Base-by-base conservation (phyloP, 495 filamentous ascomycete genomes). In the Monascus purpureus region DNA sequence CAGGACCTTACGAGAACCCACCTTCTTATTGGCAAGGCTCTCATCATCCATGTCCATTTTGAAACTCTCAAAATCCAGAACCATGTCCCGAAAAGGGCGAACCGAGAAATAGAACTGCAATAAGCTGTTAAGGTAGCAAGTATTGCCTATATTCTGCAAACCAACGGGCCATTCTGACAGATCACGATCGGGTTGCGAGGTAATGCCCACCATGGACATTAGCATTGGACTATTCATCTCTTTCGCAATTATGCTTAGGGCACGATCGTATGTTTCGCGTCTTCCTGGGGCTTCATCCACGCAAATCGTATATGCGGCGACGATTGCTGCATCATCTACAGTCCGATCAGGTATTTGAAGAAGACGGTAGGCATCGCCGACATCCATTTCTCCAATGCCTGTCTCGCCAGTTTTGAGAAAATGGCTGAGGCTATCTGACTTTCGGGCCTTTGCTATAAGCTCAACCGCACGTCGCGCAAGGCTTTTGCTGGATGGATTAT, bases 41-140 rank as follows among this genome's bases (percentile, higher is more conserved):
- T 73, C 65, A 24, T 77, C 72, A 23, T 67, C 68, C 13, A 77
- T 39, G 14, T 75, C 71, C 52, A 82, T 73, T 37, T 73, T 70
- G 33, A 73, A 68, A 19, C 69, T 53, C 20, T 92, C 73, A 37
- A 79, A 76, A 20, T 80, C 59, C 29, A 92, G 55, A 3, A 93
- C 74, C 47, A 96, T 69, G 11, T 93, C 68, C 17, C 88, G 73
- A 23, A 93, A 68, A 5, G 84, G 76, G 32, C 73, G 77, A 25
- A 99, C 70, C 1, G 86, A 85, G 48, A 90, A 95, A 48, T 92
- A 86, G 44, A 92, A 96, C 44, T 99, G 90, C 8, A 99, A 57
- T 18, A 99, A 67, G 50, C 90, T 96, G 57, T 96, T 96, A 24
- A 99, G 70, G 43, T 99, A 99, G 53, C 90, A 99, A 1, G 90